Conservation (phyloP, 2,329 filamentous ascomycete genomes). For the Alternaria tenuissima region DNA sequence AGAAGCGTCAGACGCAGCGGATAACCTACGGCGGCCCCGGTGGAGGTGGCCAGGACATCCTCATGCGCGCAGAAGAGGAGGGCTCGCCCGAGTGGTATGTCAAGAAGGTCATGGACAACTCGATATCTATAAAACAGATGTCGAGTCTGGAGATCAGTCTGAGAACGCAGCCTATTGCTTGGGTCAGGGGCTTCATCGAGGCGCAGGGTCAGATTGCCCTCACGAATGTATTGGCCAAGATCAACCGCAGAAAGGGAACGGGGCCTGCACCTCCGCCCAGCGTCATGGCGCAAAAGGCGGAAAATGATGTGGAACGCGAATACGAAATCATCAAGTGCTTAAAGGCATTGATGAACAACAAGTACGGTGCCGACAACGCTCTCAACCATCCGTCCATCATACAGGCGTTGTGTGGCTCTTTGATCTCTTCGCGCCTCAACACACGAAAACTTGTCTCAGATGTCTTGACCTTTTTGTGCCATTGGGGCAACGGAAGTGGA, state of each 20-base stretch:
- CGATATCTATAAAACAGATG: constrained; percentile 87
- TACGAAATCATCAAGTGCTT: constrained; percentile 98
- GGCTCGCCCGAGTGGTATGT: constrained; percentile 99
- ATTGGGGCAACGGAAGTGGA: constrained; percentile 88
- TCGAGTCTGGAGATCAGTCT: constrained; percentile 94
- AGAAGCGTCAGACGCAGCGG: constrained; percentile 77
- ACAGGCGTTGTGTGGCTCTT: constrained; percentile 82
- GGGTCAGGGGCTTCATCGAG: constrained; percentile 96
- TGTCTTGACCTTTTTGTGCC: constrained; percentile 93
- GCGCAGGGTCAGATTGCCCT: constrained; percentile 96
- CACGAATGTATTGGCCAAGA: constrained; percentile 90
- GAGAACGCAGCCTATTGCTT: constrained; percentile 93
- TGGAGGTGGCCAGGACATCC: constrained; percentile 63
- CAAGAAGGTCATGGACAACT: constrained; percentile 94
- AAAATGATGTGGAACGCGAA: constrained; percentile 87
- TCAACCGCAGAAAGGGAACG: constrained; percentile 84
- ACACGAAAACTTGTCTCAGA: constrained; percentile 96
- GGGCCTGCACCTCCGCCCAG: constrained; percentile 71
- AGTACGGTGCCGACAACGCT: constrained; percentile 96
- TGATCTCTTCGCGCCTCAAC: constrained; percentile 87
- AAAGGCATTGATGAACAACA: constrained; percentile 99
- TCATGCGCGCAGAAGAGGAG: constrained; percentile 87
- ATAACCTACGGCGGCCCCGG: constrained; percentile 63
- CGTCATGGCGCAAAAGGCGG: constrained; percentile 61
- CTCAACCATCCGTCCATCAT: constrained; percentile 89